Conservation (phyloP, 2,329 filamentous ascomycete species). For the Knufia petricola region DNA sequence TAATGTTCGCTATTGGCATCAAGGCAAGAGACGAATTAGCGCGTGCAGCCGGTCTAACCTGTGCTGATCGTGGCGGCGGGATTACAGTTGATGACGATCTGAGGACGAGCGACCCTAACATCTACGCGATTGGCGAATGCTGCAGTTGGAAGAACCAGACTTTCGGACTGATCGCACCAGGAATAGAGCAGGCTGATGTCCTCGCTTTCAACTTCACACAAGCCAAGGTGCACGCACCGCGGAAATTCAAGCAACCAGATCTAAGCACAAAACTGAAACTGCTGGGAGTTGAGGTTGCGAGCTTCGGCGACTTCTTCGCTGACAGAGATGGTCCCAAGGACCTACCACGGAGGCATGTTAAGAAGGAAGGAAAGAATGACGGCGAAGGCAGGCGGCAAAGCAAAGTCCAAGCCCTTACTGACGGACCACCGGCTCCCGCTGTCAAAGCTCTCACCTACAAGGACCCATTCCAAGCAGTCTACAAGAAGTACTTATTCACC, state of each 20-base stretch:
- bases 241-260: constrained; percentile 70
- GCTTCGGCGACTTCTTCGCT: constrained; percentile 89
- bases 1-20: constrained; percentile 87
- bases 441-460: constrained; percentile 83
- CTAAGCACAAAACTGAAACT: constrained; percentile 87
- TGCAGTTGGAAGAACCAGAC: constrained; percentile 68
- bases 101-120: constrained; percentile 48
- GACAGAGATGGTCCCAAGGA: constrained; percentile 72
- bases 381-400: constrained; percentile 21
- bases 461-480: constrained; percentile 77
- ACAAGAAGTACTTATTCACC: constrained; percentile 91
- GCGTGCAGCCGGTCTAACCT: constrained; percentile 57
- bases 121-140: constrained; percentile 87
- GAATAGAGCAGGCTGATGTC: constrained; percentile 87
- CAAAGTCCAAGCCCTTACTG: constrained; percentile 44
- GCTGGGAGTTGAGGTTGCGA: constrained; percentile 81
- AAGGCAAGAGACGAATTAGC: constrained; percentile 71
- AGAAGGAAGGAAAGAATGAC: constrained; percentile 34
- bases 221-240: constrained; percentile 59
- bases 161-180: constrained; percentile 67
- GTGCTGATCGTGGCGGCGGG: constrained; percentile 64
- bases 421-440: constrained; percentile 46
- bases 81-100: constrained; percentile 53
- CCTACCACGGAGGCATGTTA: constrained; percentile 50
- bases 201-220: constrained; percentile 85